Base-by-base conservation (phyloP, 1,139 yeast genomes). In the Magnusiomyces suaveolens region DNA sequence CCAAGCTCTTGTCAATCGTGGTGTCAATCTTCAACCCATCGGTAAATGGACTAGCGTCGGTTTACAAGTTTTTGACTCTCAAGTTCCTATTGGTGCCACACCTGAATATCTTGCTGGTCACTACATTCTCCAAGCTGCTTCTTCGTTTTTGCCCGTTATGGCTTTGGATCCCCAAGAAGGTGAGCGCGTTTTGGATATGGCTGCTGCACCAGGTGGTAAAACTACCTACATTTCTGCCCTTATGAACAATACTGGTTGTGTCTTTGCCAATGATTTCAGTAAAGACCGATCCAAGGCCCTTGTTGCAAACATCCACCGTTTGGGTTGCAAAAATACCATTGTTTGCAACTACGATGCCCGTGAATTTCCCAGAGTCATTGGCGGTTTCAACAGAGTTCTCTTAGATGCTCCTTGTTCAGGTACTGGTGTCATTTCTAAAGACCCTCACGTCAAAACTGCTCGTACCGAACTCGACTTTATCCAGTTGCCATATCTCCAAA, bases 141-240 rank as follows among this genome's bases (percentile, higher is more conserved):
- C 97, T 4, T 90, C 97, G 3, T 92, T 92, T 72, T 75, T 94
- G 66, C 99, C 99, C 12, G 97, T 90, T 23, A 87, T 94, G 90
- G 99, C 99, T 0, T 76, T 94, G 63, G 94, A 84, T 59, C 98
- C 99, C 21, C 95, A 89, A 69, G 97, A 89, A 71, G 83, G 87
- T 68, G 99, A 94, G 72, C 83, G 98, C 67, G 77, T 94, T 51
- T 77, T 94, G 61, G 99, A 94, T 74, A 94, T 94, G 98, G 98
- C 99, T 46, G 95, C 98, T 57, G 97, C 99, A 23, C 99, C 99
- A 62, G 99, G 99, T 75, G 99, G 99, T 72, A 94, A 94, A 69
- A 89, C 98, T 12, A 92, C 99, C 1, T 92, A 89, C 68, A 83
- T 94, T 56, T 83, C 96, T 46, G 98, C 98, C 0, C 74, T 90